Evolutionary conservation across 1,139 yeast genomes (phyloP).

Genomic region (Hyphopichia buzzinii): DNA sequence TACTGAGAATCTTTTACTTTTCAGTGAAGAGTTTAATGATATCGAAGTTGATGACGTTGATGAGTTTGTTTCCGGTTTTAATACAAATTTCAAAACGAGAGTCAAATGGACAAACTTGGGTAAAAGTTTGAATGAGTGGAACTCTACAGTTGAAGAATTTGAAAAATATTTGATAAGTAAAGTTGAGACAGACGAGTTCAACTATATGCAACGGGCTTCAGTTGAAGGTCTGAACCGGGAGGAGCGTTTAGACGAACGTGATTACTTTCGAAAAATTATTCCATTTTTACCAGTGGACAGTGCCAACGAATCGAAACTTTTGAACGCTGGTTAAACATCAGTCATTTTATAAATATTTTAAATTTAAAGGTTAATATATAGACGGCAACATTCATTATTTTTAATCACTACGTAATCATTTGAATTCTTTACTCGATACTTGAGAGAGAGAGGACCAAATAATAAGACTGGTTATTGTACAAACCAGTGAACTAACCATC

Average conservation of each 20-base stretch:
- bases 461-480: constrained; percentile 24
- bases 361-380: neutral
- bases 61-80: constrained; percentile 7
- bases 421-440: neutral
- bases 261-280: constrained; percentile 37
- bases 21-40: constrained; percentile 5
- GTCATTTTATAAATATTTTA: neutral
- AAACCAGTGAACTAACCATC: constrained; percentile 32
- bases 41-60: constrained; percentile 7
- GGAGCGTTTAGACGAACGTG: constrained; percentile 18
- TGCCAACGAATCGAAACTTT: constrained; percentile 34
- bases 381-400: no score
- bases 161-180: constrained; percentile 48
- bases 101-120: constrained; percentile 44
- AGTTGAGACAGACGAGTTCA: constrained; percentile 36
- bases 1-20: constrained; percentile 21
- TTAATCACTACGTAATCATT: no score
- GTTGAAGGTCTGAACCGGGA: constrained; percentile 2
- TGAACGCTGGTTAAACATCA: constrained; percentile 31
- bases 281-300: constrained; percentile 44
- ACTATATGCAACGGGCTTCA: constrained; percentile 12
- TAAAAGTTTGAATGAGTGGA: constrained; percentile 67
- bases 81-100: constrained; percentile 10
- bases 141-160: constrained; percentile 52
- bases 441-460: constrained; percentile 1